phyloP scores from a whole-genome alignment of 2,329 filamentous ascomycete genomes.

The Pestalotiopsis fici region DNA sequence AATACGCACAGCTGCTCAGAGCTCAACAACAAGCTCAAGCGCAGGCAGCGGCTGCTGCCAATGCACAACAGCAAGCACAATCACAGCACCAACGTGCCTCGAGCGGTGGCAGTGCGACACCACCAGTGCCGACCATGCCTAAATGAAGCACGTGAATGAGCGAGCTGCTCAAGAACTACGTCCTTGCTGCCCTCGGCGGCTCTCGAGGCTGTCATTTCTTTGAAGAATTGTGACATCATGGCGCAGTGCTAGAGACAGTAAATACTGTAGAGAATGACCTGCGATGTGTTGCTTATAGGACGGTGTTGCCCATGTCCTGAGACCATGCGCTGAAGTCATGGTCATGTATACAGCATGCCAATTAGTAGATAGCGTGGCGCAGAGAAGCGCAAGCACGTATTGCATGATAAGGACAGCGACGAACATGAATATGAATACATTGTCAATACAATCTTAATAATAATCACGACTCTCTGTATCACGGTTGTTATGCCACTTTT shows the following conservation, averaged over 20 bases:
- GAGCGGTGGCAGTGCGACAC: constrained; percentile 13
- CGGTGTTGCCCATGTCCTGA: background rate
- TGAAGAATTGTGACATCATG: too few relatives aligned
- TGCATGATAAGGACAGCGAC: background rate
- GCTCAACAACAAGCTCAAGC: constrained; percentile 52
- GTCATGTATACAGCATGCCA: background rate
- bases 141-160: constrained; percentile 4
- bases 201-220: too few relatives aligned
- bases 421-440: background rate
- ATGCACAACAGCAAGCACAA: constrained; percentile 13
- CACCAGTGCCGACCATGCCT: constrained; percentile 12
- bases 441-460: too few relatives aligned
- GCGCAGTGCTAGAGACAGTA: too few relatives aligned
- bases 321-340: background rate
- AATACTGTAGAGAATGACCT: too few relatives aligned
- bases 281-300: too few relatives aligned
- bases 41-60: background rate
- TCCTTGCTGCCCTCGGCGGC: background rate
- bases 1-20: constrained; percentile 59
- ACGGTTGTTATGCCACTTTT: too few relatives aligned
- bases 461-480: too few relatives aligned
- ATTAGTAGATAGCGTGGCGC: background rate
- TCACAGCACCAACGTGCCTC: constrained; percentile 11
- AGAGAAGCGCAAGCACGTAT: background rate
- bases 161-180: background rate